Base-by-base conservation (phyloP, 805 yeast genomes). In the Kodamaea kakaduensis region DNA sequence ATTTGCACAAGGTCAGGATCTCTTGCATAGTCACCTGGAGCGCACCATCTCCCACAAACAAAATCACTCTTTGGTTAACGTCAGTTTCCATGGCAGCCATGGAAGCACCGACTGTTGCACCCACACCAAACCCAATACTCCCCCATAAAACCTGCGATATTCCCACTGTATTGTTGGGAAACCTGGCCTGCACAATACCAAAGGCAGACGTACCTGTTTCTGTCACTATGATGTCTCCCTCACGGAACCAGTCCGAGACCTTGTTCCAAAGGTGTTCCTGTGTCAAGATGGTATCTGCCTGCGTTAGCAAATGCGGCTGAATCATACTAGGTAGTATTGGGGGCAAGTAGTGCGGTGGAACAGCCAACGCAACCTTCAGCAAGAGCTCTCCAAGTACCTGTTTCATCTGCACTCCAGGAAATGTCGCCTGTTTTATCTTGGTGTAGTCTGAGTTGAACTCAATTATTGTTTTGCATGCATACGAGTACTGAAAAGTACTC, bases 11-110 rank as follows among this genome's bases (percentile, higher is more conserved):
- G 20, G 67, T 50, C 25, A 63, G 57, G 37, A 63, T 56, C 34
- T 63, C 69, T 40, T 63, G 69, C n/a, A 59, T 66, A 2, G 68
- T 61, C 38, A 62, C 53, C 38, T 63, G 69, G 48, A 63, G 59
- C 9, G 69, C 61, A 29, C 69, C 69, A 44, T 63, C 69, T 29
- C 69, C 69, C n/a, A 62, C 64, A 38, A 63, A 62, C 42, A 63
- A 49, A 25, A 63, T 51, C 31, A 60, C 67, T 50, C 69, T 52
- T 48, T 56, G 54, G 13, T 18, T 23, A 4, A 39, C 41, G 25
- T 42, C 36, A 9, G 31, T 25, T 16, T 54, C 59, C 37, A 52
- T 46, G 5, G 56, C 56, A 1, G 58, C 59, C 51, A 50, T 50
- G 25, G 46, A 56, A 4, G 56, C 59, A 25, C 59, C 59, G 24